These are phyloP conservation scores for Macrolepiota dolichaula DNA, from an alignment of 768 basidiomycete species.

Conservation along the genomic window DNA sequence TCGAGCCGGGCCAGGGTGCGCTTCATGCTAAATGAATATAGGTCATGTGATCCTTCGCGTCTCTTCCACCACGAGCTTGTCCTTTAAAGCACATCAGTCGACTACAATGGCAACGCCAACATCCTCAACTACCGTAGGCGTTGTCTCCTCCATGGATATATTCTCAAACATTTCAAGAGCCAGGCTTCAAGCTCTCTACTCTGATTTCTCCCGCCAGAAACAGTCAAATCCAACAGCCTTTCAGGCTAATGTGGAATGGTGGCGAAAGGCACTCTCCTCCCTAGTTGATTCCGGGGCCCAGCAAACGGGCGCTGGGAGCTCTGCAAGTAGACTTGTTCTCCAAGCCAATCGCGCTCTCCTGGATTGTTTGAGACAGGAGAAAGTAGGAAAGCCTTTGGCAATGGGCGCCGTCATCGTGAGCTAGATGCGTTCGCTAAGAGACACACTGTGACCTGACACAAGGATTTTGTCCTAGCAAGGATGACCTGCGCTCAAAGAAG, in stretches of 20 bases:
- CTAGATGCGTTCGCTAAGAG: constrained; percentile 14
- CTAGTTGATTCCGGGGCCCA: constrained; percentile 61
- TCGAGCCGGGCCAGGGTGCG: background rate
- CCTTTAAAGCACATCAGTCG: background rate
- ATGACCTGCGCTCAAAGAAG: constrained; percentile 52
- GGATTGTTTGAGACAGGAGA: constrained; percentile 60
- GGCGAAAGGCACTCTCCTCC: constrained; percentile 65
- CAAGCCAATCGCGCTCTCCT: constrained; percentile 50
- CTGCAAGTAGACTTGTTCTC: constrained; percentile 54
- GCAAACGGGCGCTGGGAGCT: constrained; percentile 13
- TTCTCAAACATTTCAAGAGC: constrained; percentile 45
- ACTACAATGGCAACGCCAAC: constrained; percentile 14
- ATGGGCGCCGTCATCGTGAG: constrained; percentile 73
- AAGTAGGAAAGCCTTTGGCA: constrained; percentile 73
- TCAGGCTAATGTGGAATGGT: constrained; percentile 83
- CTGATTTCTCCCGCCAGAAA: constrained; percentile 83
- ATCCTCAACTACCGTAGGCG: constrained; percentile 1
- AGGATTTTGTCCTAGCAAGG: constrained; percentile 54
- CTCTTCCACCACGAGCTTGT: background rate
- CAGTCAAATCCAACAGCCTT: constrained; percentile 82
- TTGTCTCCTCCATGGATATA: constrained; percentile 33
- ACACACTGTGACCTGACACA: background rate
- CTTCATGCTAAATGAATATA: background rate
- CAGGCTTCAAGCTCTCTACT: constrained; percentile 79
- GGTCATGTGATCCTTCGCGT: constrained; percentile 14